Evolutionary conservation across 192 early-diverging fungal genomes (phyloP).

Genomic region (Umbelopsis isabellina): DNA sequence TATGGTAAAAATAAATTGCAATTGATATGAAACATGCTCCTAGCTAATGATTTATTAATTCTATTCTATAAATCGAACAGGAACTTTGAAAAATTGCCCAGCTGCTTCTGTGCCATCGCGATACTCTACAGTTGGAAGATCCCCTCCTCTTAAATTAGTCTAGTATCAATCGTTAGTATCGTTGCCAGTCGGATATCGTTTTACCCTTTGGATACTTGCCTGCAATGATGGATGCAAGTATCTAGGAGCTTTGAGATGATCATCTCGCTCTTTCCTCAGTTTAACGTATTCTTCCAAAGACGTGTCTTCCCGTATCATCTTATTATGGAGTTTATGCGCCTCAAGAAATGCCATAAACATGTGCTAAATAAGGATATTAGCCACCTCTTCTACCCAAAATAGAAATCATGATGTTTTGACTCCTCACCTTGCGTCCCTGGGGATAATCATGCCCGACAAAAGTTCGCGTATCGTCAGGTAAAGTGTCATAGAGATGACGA

Average conservation of each 20-base stretch:
- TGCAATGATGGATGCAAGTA: conserved; percentile 40
- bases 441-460: conserved; percentile 42
- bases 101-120: conserved; percentile 5
- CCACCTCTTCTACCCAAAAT: neutral
- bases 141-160: conserved; percentile 37
- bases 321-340: conserved; percentile 29
- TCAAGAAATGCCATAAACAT: conserved; percentile 26
- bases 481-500: conserved; percentile 29
- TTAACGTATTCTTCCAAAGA: conserved; percentile 28
- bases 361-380: conserved; percentile 19
- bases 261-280: conserved; percentile 30
- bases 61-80: conserved; percentile 30
- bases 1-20: too few species aligned
- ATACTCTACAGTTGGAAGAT: conserved; percentile 17
- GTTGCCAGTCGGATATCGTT: neutral
- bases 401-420: neutral
- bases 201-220: conserved; percentile 7
- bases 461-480: conserved; percentile 34
- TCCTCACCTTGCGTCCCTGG: conserved; percentile 10
- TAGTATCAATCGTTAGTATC: neutral
- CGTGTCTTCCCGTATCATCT: conserved; percentile 28
- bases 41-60: neutral
- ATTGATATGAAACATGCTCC: too few species aligned
- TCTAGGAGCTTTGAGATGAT: conserved; percentile 29
- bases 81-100: conserved; percentile 31